Conservation (phyloP, 768 basidiomycete species). For the Podaxis rugospora region DNA sequence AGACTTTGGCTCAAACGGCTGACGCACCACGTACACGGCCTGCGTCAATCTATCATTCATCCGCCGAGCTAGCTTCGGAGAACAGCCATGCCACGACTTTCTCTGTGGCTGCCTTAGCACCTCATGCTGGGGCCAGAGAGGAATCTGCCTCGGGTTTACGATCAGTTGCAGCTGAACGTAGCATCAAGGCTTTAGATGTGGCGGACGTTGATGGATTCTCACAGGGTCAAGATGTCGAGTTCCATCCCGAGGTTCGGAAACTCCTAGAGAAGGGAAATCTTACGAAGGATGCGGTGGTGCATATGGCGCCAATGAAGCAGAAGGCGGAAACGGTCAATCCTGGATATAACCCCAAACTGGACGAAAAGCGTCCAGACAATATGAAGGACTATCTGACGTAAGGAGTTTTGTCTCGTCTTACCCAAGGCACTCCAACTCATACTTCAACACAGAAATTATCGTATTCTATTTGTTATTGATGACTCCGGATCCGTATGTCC, state of each 20-base stretch:
- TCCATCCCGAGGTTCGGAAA: not conserved
- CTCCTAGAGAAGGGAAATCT: not conserved
- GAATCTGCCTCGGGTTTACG: not conserved
- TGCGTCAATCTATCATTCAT: too few relatives aligned
- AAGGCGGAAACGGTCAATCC: not conserved
- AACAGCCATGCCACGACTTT: too few relatives aligned
- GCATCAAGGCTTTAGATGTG: not conserved
- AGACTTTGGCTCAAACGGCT: too few relatives aligned
- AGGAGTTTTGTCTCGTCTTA: not conserved
- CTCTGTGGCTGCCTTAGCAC: too few relatives aligned
- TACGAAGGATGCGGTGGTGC: not conserved
- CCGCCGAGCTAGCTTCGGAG: too few relatives aligned
- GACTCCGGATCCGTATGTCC: constrained; percentile 25
- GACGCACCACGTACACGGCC: too few relatives aligned
- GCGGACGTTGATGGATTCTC: not conserved
- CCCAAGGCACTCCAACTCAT: not conserved
- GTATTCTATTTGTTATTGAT: constrained; percentile 25
- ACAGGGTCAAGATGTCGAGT: not conserved
- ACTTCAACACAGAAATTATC: constrained; percentile 19
- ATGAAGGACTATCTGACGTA: constrained; percentile 14
- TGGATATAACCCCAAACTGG: constrained; percentile 11
- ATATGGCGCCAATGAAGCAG: not conserved
- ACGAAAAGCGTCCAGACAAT: constrained; percentile 6
- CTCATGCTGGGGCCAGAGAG: too few relatives aligned
- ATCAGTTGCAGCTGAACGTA: not conserved